phyloP scores from a whole-genome alignment of 2,329 filamentous ascomycete species.

The Pseudogymnoascus sp. region DNA sequence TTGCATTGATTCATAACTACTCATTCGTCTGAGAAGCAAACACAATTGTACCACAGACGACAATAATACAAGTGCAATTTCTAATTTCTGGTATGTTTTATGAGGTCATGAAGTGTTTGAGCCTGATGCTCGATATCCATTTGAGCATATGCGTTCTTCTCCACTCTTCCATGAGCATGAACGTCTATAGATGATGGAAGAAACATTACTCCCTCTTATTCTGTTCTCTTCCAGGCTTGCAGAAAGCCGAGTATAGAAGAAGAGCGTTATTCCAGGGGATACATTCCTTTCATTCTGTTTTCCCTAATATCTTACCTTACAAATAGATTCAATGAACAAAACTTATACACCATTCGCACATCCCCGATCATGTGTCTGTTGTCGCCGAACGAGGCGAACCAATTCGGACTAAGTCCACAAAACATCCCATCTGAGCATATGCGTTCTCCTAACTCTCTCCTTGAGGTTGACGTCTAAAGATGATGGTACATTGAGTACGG shows the following conservation, averaged over 20 bases:
- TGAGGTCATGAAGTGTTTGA: not conserved
- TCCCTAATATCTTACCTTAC: not conserved
- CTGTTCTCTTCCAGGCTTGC: slow-evolving; percentile 17
- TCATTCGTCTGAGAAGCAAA: not conserved
- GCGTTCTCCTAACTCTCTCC: slow-evolving; percentile 11
- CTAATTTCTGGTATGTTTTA: slow-evolving; percentile 3
- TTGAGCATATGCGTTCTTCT: slow-evolving; percentile 31
- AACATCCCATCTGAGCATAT: slow-evolving; percentile 11
- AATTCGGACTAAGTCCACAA: not conserved
- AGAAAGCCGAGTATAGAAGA: slow-evolving; percentile 14
- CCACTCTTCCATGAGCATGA: slow-evolving; percentile 24
- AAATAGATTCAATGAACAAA: slow-evolving; percentile 5
- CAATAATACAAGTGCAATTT: slow-evolving; percentile 2
- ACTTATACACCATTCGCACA: slow-evolving; percentile 4
- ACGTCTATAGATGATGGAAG: slow-evolving; percentile 31
- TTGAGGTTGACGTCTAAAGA: slow-evolving; percentile 12
- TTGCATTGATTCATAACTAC: not conserved
- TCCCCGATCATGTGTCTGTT: not conserved
- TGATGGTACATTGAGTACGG: slow-evolving; percentile 10
- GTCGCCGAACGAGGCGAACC: not conserved
- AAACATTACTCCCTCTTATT: slow-evolving; percentile 22
- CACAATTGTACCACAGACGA: not conserved
- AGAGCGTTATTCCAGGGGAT: slow-evolving; percentile 23
- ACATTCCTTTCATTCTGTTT: slow-evolving; percentile 15
- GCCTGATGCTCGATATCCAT: slow-evolving; percentile 20